Percentiles rank a stretch among this genome's conserved stretches.
Conservation (phyloP, 2,329 filamentous ascomycete genomes). For the Trichoderma lentiforme region DNA sequence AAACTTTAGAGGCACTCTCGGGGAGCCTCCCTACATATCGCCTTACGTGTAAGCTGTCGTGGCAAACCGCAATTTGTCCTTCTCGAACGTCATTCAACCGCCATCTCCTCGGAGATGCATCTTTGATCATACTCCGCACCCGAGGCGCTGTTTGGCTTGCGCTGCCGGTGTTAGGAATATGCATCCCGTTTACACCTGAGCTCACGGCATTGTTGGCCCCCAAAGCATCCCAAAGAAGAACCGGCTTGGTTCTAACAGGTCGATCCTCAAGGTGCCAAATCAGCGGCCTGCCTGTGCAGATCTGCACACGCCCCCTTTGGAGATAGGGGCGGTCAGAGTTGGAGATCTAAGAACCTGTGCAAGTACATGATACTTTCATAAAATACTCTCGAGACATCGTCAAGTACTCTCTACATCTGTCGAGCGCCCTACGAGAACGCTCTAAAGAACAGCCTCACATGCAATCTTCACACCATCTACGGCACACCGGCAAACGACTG, state of each 20-base stretch:
- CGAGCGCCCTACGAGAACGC: background rate
- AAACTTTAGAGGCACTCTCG: background rate
- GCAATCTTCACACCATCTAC: slow-evolving; percentile 14
- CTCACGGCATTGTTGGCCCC: background rate
- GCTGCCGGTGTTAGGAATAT: background rate
- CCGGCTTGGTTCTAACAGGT: background rate
- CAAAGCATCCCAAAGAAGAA: background rate
- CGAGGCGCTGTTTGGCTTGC: background rate
- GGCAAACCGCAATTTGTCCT: background rate
- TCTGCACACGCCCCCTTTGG: background rate
- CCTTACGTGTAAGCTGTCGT: background rate
- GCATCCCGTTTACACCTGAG: background rate
- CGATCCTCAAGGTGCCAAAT: background rate
- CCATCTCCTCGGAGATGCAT: background rate
- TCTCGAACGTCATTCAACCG: background rate
- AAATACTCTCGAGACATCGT: background rate
- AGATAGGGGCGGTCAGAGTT: background rate
- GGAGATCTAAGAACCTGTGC: background rate
- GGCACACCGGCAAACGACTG: slow-evolving; percentile 17
- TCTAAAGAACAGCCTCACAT: background rate
- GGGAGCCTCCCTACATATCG: background rate
- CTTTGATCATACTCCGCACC: background rate
- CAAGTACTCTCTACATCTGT: slow-evolving; percentile 4
- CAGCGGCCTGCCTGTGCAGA: background rate
- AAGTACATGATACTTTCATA: background rate